Conservation (phyloP, 2,329 filamentous ascomycete genomes). For the Colletotrichum theobromicola region DNA sequence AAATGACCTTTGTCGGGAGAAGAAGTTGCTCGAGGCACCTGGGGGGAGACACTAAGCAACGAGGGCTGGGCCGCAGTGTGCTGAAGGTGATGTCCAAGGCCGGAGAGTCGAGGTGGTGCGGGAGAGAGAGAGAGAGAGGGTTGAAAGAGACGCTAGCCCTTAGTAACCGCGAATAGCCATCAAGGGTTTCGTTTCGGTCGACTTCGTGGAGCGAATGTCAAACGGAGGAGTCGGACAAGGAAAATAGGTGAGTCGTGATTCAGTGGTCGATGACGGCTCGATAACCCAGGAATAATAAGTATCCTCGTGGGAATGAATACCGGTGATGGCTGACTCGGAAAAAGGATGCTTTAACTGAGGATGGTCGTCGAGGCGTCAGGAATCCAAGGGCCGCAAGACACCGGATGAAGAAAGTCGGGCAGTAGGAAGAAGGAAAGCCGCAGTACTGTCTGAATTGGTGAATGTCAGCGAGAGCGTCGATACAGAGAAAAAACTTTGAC, state of each 20-base stretch:
- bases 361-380: slow-evolving; percentile 1
- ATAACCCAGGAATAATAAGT: neutral
- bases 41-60: neutral
- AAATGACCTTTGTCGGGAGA: slow-evolving; percentile 40
- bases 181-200: neutral
- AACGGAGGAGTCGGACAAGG: neutral
- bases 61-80: neutral
- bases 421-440: neutral
- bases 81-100: neutral
- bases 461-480: slow-evolving; percentile 2
- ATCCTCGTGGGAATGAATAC: neutral
- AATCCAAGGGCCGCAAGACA: neutral
- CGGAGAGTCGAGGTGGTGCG: neutral
- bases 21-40: slow-evolving; percentile 15
- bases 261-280: neutral
- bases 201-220: neutral
- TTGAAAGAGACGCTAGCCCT: neutral
- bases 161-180: slow-evolving; percentile 19
- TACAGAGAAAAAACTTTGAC: slow-evolving; percentile 16
- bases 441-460: neutral
- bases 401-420: slow-evolving; percentile 14
- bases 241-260: neutral
- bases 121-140: neutral
- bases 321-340: neutral
- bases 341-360: neutral